Percentiles rank a stretch among this genome's conserved stretches.
phyloP scores from a whole-genome alignment of 2,329 filamentous ascomycete species.

The Xylaria sp. region DNA sequence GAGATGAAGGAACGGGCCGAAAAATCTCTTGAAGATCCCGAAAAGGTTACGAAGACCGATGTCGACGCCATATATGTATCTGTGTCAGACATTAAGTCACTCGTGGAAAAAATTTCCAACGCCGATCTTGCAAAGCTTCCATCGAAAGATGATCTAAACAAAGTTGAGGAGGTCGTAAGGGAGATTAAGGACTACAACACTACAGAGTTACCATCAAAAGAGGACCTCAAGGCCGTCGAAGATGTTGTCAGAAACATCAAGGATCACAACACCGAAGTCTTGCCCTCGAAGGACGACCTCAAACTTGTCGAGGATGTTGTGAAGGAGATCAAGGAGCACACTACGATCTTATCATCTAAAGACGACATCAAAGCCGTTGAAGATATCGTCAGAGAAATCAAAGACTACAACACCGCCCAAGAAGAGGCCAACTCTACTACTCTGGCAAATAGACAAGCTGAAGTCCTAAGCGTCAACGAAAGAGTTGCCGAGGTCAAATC shows the following conservation, averaged over 20 bases:
- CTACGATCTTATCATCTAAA: slow-evolving; percentile 64
- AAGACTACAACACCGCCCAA: slow-evolving; percentile 73
- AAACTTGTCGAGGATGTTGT: slow-evolving; percentile 75
- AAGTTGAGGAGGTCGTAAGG: slow-evolving; percentile 73
- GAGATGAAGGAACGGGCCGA: slow-evolving; percentile 73
- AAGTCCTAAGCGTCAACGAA: slow-evolving; percentile 81
- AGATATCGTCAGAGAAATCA: slow-evolving; percentile 77
- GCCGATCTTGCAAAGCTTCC: slow-evolving; percentile 78
- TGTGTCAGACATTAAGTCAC: slow-evolving; percentile 85
- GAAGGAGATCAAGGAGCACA: slow-evolving; percentile 76
- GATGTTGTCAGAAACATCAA: slow-evolving; percentile 77
- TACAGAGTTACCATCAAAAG: slow-evolving; percentile 72
- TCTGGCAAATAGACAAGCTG: slow-evolving; percentile 84
- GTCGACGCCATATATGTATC: slow-evolving; percentile 83
- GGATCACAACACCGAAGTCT: slow-evolving; percentile 66
- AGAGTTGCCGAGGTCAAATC: slow-evolving; percentile 82
- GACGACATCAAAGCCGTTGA: slow-evolving; percentile 79
- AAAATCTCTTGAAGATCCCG: slow-evolving; percentile 65
- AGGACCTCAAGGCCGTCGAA: slow-evolving; percentile 75
- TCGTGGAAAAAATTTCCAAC: slow-evolving; percentile 80
- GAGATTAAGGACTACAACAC: slow-evolving; percentile 77
- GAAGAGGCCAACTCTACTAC: slow-evolving; percentile 80
- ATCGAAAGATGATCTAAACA: slow-evolving; percentile 79
- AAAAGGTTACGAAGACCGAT: slow-evolving; percentile 82
- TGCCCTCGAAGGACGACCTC: slow-evolving; percentile 65